Base-by-base conservation (phyloP, 441 rosid species). In the Theobroma grandiflorum region DNA sequence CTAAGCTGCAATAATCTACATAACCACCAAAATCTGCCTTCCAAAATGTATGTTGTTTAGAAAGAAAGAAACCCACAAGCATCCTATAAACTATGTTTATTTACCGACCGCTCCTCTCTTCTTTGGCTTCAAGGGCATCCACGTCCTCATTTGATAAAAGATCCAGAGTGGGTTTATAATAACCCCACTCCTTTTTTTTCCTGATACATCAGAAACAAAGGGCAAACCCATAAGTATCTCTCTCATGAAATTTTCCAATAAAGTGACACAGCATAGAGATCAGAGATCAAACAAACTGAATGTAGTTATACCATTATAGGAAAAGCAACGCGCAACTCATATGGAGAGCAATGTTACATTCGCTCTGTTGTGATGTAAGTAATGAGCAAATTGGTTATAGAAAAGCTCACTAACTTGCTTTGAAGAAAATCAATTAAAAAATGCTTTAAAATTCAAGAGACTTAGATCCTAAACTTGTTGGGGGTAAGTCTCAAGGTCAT, bases 131-230 rank as follows among this genome's bases (percentile, higher is more conserved):
- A 77, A 94, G 95, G 2, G 92, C 94, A 86, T 91, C 94, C 59
- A 93, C 87, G 81, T 96, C 97, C 81, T 96, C 98, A 16, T 85
- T 92, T 40, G 99, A 93, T 80, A 93, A 85, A 68, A 92, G 82
- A 79, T 96, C 95, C 22, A 94, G 93, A 69, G 87, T 76, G 31
- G 99, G 99, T 70, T 90, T 97, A 72, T 89, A 93, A 57, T 88
- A 77, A 65, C 94, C 97, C 94, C 98, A 93, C 66, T 96, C 99
- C 85, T 96, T 96, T 82, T 98, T 86, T 86, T 94, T 96, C 91
- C 98, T 96, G 90, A 78, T 55, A 82, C 84, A 69, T 64, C 35
- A 26, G 50, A 65, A 72, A 38, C 70, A 83, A 43, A 76, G 49
- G 57, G 63, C 40, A 77, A 61, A 78, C 42, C 70, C 26, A 26